Evolutionary conservation across 2,329 filamentous ascomycete species (phyloP).

Genomic region (Xylariaceae sp.): DNA sequence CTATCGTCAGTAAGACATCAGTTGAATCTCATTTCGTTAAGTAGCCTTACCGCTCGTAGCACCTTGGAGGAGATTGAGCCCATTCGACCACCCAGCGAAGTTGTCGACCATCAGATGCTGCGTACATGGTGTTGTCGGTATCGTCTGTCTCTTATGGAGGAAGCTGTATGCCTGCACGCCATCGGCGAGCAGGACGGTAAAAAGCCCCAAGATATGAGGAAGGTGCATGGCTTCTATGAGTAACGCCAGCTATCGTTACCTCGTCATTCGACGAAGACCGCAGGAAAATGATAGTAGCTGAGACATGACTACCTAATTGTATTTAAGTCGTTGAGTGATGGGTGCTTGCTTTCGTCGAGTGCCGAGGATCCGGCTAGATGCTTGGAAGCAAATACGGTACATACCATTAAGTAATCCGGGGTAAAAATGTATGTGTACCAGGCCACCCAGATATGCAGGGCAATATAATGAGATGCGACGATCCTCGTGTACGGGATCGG

Average conservation of each 20-base stretch:
- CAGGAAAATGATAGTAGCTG: too few species aligned
- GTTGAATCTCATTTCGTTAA: neutral
- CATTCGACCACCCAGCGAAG: conserved; percentile 28
- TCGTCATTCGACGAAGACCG: too few species aligned
- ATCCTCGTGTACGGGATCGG: too few species aligned
- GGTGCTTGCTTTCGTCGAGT: too few species aligned
- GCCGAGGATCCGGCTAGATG: too few species aligned
- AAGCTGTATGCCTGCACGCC: conserved; percentile 17
- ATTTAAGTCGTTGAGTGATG: too few species aligned
- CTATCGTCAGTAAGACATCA: neutral
- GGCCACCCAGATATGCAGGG: too few species aligned
- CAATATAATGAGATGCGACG: too few species aligned
- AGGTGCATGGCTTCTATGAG: conserved; percentile 22
- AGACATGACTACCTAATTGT: too few species aligned
- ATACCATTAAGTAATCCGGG: too few species aligned
- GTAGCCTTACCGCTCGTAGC: conserved; percentile 27
- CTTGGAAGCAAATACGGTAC: too few species aligned
- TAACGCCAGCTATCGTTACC: conserved; percentile 5
- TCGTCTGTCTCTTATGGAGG: conserved; percentile 15
- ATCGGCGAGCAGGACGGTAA: conserved; percentile 21
- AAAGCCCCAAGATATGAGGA: conserved; percentile 16
- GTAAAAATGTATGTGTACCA: too few species aligned
- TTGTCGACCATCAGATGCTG: conserved; percentile 32
- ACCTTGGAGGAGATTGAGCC: conserved; percentile 21
- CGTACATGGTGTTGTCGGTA: conserved; percentile 20